A percentile compares a stretch with the other conserved stretches of the same genome.
Evolutionary conservation across 768 basidiomycete genomes (phyloP).

Genomic region (Suillus weaverae): DNA sequence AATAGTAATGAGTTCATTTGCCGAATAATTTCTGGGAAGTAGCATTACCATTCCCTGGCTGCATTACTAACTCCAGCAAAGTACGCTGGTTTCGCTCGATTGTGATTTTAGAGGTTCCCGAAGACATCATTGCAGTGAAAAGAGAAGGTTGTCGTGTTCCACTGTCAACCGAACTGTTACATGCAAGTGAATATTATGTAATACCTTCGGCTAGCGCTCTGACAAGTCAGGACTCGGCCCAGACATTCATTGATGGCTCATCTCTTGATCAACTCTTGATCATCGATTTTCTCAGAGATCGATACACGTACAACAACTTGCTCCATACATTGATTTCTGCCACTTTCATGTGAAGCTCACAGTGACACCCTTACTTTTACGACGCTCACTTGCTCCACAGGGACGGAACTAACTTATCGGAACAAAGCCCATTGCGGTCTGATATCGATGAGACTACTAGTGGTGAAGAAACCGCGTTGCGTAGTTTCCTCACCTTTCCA

Average conservation of each 20-base stretch:
- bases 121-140: conserved; percentile 25
- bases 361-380: background rate
- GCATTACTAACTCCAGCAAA: conserved; percentile 64
- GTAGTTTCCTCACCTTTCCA: conserved; percentile 43
- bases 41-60: conserved; percentile 79
- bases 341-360: background rate
- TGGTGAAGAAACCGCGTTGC: background rate
- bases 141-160: background rate
- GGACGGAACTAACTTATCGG: background rate
- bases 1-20: conserved; percentile 12
- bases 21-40: conserved; percentile 3
- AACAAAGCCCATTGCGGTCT: background rate
- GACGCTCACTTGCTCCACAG: background rate
- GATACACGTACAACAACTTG: background rate
- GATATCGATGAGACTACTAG: background rate
- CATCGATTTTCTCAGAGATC: background rate
- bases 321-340: background rate
- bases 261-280: background rate
- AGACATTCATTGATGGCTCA: background rate
- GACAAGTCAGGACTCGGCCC: background rate
- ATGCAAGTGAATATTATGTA: background rate
- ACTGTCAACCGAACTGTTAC: too few relatives aligned
- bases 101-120: conserved; percentile 52
- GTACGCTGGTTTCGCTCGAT: conserved; percentile 64
- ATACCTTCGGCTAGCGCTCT: background rate